Conservation (phyloP, 2,329 filamentous ascomycete genomes). For the Pseudogymnoascus sp. region DNA sequence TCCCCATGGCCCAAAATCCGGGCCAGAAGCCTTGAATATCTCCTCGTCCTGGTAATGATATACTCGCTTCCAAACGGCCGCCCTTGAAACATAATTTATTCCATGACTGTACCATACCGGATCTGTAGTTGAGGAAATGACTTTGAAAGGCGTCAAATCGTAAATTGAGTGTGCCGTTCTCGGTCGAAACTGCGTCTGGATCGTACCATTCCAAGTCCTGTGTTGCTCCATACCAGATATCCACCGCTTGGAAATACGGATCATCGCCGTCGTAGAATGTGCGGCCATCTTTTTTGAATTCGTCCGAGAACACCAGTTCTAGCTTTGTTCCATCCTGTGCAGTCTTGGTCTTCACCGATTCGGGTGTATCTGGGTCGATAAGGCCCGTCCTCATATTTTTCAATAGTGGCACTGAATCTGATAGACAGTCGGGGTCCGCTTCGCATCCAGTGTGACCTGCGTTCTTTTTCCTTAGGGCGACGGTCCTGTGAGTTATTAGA, state of each 20-base stretch:
- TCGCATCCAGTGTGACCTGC: slow-evolving; percentile 25
- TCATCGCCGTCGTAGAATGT: slow-evolving; percentile 66
- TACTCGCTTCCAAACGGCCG: slow-evolving; percentile 59
- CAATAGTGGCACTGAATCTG: slow-evolving; percentile 36
- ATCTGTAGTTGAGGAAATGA: slow-evolving; percentile 57
- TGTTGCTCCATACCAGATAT: slow-evolving; percentile 66
- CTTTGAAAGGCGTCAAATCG: slow-evolving; percentile 57
- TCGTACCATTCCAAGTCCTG: slow-evolving; percentile 65
- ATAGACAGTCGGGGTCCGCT: slow-evolving; percentile 32
- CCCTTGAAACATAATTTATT: slow-evolving; percentile 67
- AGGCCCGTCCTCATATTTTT: slow-evolving; percentile 51
- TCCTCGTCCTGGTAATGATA: slow-evolving; percentile 59
- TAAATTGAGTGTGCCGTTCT: slow-evolving; percentile 53
- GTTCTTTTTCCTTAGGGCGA: slow-evolving; percentile 36
- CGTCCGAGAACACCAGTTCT: slow-evolving; percentile 62
- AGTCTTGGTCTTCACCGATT: slow-evolving; percentile 45
- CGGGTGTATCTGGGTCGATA: slow-evolving; percentile 60
- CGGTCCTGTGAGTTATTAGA: slow-evolving; percentile 40
- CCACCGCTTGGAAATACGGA: slow-evolving; percentile 57
- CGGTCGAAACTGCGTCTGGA: slow-evolving; percentile 56
- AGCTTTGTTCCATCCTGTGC: slow-evolving; percentile 50
- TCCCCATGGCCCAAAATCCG: slow-evolving; percentile 69
- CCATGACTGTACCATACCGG: slow-evolving; percentile 68
- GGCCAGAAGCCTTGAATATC: slow-evolving; percentile 65
- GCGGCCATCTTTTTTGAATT: slow-evolving; percentile 58